Evolutionary conservation across 768 basidiomycete species (phyloP), one percentile per base, ranked within the genome.

Genomic region (Pisolithus albus): DNA sequence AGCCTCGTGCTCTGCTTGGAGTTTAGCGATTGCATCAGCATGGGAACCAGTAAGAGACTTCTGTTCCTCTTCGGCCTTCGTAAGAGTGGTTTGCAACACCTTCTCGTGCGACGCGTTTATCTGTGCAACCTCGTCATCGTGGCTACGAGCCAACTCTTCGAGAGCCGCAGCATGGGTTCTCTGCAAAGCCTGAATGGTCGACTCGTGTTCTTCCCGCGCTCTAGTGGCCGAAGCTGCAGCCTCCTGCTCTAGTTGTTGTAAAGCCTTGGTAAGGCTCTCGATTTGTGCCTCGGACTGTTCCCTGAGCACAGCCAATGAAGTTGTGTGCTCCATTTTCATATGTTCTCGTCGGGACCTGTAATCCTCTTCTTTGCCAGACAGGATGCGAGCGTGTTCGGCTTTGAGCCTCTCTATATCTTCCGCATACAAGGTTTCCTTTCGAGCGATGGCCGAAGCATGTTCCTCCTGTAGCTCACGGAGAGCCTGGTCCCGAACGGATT

Each of bases 391-490:
- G 61, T 91, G 88, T 28, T 86, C 83, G 18, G 75, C 74, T 64
- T 82, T 84, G 38, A 86, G 69, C 49, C 72, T 76, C 58, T 86
- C 82, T 34, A 87, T 60, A 63, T 90, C 83, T 50, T 84, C 82
- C 1, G 73, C 61, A 52, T 84, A 82, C 36, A 79, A 75, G 7
- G 72, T 68, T 59, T 92, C 87, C 67, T 84, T 86, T 53, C 82
- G 76, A 15, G 75, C 59, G 51, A 89, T 75, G 11, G 82, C 82
- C 10, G 81, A 75, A 0, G 77, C 70, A 57, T 92, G 86, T 59
- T 87, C 88, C 16, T 85, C 82, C 60, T 86, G 85, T 24, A 92
- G 74, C 26, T 77, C 77, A 49, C 81, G 71, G 49, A 94, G 65
- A 23, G 81, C 80, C 8, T 75, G 53, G 40, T 77, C 77, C 51